phyloP scores from a whole-genome alignment of 1,139 yeast species.

The Eremothecium gossypii region DNA sequence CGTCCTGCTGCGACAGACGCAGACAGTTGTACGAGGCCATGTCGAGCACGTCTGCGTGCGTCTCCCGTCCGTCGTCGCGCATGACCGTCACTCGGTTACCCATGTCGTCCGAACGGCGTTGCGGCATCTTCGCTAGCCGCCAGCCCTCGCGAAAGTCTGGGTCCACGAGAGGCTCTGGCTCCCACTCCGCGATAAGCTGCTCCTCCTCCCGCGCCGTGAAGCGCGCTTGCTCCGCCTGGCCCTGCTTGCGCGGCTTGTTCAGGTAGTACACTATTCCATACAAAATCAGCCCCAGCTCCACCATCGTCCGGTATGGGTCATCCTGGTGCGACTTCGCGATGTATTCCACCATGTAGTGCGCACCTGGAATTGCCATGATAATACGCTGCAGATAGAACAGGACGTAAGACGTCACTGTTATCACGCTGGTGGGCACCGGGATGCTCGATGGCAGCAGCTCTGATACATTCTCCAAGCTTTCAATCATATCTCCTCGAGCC shows the following conservation, averaged over 20 bases:
- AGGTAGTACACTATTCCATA: conserved; percentile 82
- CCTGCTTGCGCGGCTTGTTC: conserved; percentile 58
- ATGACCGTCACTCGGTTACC: conserved; percentile 32
- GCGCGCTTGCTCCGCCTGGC: conserved; percentile 63
- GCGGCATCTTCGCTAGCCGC: conserved; percentile 55
- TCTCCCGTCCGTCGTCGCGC: conserved; percentile 22
- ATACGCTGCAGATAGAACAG: conserved; percentile 17
- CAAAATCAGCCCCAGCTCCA: conserved; percentile 69
- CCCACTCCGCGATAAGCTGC: conserved; percentile 83
- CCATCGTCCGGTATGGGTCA: conserved; percentile 83
- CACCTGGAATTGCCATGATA: conserved; percentile 57
- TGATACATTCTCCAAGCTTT: conserved; percentile 11
- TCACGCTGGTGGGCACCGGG: conserved; percentile 21
- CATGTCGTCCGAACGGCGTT: no score
- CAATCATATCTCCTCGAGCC: not conserved
- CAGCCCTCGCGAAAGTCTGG: conserved; percentile 46
- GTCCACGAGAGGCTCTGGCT: conserved; percentile 71
- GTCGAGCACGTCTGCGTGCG: conserved; percentile 41
- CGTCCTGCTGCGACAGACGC: conserved; percentile 42
- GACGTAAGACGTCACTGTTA: conserved; percentile 18
- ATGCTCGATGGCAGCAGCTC: conserved; percentile 22
- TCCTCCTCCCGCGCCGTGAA: conserved; percentile 65
- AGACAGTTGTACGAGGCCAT: conserved; percentile 58
- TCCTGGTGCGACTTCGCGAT: conserved; percentile 83
- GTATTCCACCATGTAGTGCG: conserved; percentile 63